Base-by-base conservation (phyloP, 768 basidiomycete species). In the Pleurotus salmoneostramineus region DNA sequence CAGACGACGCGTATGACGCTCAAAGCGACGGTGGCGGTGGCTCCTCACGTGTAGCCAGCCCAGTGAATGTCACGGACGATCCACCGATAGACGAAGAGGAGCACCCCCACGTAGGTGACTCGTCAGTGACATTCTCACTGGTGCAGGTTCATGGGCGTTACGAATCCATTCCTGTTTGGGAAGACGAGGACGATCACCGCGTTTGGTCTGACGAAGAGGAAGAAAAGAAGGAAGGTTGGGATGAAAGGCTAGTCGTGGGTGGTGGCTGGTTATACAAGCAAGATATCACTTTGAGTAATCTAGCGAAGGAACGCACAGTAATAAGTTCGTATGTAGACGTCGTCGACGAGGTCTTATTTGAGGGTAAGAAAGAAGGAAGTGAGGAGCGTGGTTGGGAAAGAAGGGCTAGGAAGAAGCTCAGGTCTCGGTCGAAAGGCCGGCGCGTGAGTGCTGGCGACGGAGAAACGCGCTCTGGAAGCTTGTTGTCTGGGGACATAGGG, bases 221-320 rank as follows among this genome's bases (percentile, higher is more conserved):
- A 60, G 81, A 84, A 64, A 87, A 85, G 68, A 78, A 80, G 42
- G 88, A 90, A 61, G 74, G 78, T 14, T 94, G 92, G 92, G 92
- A 93, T 64, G 88, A 93, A 65, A 77, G 84, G 36, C 78, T 94
- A 8, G 85, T 92, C 0, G 75, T 93, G 10, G 88, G 89, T 27
- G 86, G 87, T 32, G 92, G 92, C 4, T 93, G 91, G 90, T 65
- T 93, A 56, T 94, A 94, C 66, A 78, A 72, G 57, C 87, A 86
- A 64, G 86, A 90, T 63, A 64, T 92, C 56, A 70, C 64, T 12
- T 70, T 87, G 34, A 71, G 68, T 15, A 77, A 85, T 33, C 69
- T 93, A 57, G 67, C 40, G 62, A 82, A 77, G 67, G 90, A 93
- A 68, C 73, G 81, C 61, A 69, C 68, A 1, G 78, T 81, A 4